Evolutionary conservation across 106 monocot genomes (phyloP).

Genomic region (Cymbidium sinense): DNA sequence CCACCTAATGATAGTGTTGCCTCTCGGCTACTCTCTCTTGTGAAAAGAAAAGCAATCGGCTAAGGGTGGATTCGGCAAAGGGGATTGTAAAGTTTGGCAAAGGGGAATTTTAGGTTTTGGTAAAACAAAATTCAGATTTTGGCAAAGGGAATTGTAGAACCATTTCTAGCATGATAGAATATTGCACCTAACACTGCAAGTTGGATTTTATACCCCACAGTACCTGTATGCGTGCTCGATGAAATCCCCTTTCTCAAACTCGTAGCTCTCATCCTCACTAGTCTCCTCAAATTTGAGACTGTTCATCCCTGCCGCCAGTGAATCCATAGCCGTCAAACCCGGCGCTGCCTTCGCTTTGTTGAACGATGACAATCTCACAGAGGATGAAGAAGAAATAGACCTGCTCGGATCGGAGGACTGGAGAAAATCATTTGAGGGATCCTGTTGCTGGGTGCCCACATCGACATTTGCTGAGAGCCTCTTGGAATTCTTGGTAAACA

Average conservation of each 20-base stretch:
- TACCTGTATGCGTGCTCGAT: conserved; percentile 91
- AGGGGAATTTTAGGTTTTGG: no score
- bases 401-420: conserved; percentile 16
- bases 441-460: conserved; percentile 26
- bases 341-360: conserved; percentile 10
- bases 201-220: conserved; percentile 90
- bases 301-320: conserved; percentile 53
- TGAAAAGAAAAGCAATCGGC: no score
- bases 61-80: no score
- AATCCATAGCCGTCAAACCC: conserved; percentile 24
- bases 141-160: conserved; percentile 99
- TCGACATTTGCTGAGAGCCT: conserved; percentile 71
- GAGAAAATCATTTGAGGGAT: conserved; percentile 8
- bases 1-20: no score
- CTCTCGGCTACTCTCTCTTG: no score
- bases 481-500: conserved; percentile 74
- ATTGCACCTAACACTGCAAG: conserved; percentile 92
- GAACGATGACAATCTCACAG: conserved; percentile 16
- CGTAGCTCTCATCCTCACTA: conserved; percentile 56
- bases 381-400: conserved; percentile 8
- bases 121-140: no score
- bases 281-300: conserved; percentile 84
- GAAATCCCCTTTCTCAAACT: conserved; percentile 70
- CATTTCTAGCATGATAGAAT: conserved; percentile 88
- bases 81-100: no score